phyloP scores from a whole-genome alignment of 345 rosid genomes.

The Rhizophora apiculata region DNA sequence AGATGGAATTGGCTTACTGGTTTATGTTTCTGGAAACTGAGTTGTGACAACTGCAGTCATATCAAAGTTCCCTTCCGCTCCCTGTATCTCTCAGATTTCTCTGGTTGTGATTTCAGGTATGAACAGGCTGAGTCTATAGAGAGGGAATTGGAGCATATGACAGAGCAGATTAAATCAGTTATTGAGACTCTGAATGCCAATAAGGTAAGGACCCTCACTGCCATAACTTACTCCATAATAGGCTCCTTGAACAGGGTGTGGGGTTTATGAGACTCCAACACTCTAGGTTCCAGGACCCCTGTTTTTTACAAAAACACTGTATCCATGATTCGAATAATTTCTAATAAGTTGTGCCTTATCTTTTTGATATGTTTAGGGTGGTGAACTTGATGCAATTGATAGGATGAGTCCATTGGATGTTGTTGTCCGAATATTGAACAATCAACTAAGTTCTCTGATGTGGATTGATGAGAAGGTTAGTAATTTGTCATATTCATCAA shows the following conservation, averaged over 20 bases:
- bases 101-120: constrained; percentile 48
- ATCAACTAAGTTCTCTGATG: constrained; percentile 93
- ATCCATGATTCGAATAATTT: background rate
- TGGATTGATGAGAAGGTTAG: constrained; percentile 94
- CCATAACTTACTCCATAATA: background rate
- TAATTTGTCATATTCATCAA: background rate
- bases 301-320: too few relatives aligned
- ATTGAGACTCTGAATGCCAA: constrained; percentile 75
- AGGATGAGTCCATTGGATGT: constrained; percentile 87
- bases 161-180: constrained; percentile 79
- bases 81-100: background rate
- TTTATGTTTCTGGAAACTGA: background rate
- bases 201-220: constrained; percentile 46
- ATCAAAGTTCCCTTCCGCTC: background rate
- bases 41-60: background rate
- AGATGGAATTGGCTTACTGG: background rate
- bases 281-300: too few relatives aligned
- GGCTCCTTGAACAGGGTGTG: constrained; percentile 1
- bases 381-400: constrained; percentile 71
- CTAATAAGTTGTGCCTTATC: constrained; percentile 4
- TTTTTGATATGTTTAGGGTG: constrained; percentile 54
- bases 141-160: constrained; percentile 94
- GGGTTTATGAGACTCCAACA: too few relatives aligned
- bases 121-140: constrained; percentile 87
- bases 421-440: constrained; percentile 85